Evolutionary conservation across 2,329 filamentous ascomycete species (phyloP).

Genomic region (Fusarium oligoseptatum): DNA sequence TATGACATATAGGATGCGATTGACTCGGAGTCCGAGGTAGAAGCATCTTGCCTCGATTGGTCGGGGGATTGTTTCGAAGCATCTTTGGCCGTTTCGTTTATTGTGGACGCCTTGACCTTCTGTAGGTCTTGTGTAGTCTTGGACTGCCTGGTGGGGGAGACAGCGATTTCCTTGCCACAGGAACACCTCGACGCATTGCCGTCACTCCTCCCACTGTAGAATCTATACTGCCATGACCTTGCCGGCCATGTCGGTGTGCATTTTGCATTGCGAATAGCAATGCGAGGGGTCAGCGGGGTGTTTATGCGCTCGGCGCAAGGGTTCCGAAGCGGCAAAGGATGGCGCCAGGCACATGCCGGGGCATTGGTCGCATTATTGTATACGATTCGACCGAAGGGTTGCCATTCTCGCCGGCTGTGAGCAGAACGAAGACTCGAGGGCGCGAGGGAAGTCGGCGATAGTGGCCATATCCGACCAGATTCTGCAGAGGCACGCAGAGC

Average conservation of each 20-base stretch:
- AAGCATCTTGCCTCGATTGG: constrained; percentile 16
- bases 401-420: constrained; percentile 24
- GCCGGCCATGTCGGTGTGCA: constrained; percentile 8
- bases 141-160: constrained; percentile 12
- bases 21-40: constrained; percentile 52
- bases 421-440: constrained; percentile 14
- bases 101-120: constrained; percentile 23
- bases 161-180: constrained; percentile 42
- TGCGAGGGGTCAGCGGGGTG: constrained; percentile 7
- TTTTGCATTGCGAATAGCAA: neutral
- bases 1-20: constrained; percentile 69
- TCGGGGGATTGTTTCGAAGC: constrained; percentile 15
- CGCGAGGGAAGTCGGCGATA: constrained; percentile 15
- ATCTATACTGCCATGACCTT: constrained; percentile 25
- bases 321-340: constrained; percentile 12
- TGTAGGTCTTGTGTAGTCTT: constrained; percentile 31
- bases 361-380: constrained; percentile 8
- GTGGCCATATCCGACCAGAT: constrained; percentile 22
- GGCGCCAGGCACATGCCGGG: constrained; percentile 6
- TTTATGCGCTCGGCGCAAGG: constrained; percentile 14
- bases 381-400: constrained; percentile 8
- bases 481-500: constrained; percentile 31
- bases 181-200: constrained; percentile 38
- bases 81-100: constrained; percentile 27
- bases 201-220: constrained; percentile 31